phyloP scores from a whole-genome alignment of 441 rosid species.

The Bocquillonia castaneifolia region DNA sequence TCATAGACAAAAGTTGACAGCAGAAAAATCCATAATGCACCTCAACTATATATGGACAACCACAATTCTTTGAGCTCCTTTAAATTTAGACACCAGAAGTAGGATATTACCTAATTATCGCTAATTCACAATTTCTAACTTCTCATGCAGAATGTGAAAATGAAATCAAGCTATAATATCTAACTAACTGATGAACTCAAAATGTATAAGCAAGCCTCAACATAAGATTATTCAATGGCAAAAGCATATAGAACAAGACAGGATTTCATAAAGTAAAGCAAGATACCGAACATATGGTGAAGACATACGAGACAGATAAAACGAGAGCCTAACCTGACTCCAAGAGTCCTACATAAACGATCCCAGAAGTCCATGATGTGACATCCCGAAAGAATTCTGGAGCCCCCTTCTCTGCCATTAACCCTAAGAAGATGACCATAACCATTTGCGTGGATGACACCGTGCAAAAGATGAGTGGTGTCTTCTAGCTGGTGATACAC shows the following conservation, averaged over 20 bases:
- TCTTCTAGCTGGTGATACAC: constrained; percentile 56
- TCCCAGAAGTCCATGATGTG: constrained; percentile 74
- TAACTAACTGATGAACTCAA: not conserved
- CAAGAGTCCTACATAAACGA: constrained; percentile 49
- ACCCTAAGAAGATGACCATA: constrained; percentile 69
- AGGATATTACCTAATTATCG: no score
- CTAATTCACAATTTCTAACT: not conserved
- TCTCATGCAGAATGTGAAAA: not conserved
- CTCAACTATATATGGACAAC: no score
- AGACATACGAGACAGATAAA: not conserved
- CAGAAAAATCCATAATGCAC: no score
- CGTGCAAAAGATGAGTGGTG: constrained; percentile 64
- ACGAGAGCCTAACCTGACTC: constrained; percentile 47
- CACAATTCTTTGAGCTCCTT: no score
- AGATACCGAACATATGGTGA: no score
- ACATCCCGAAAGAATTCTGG: constrained; percentile 53
- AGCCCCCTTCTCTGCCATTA: constrained; percentile 74
- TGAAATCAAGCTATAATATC: not conserved
- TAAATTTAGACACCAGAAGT: no score
- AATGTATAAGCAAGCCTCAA: not conserved
- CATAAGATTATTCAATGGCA: not conserved
- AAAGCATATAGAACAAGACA: not conserved
- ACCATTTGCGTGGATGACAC: constrained; percentile 61
- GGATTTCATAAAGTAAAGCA: not conserved
- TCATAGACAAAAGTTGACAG: not conserved